Base-by-base conservation (phyloP, 2,329 filamentous ascomycete species). In the Pyrenophora tritici-repentis region DNA sequence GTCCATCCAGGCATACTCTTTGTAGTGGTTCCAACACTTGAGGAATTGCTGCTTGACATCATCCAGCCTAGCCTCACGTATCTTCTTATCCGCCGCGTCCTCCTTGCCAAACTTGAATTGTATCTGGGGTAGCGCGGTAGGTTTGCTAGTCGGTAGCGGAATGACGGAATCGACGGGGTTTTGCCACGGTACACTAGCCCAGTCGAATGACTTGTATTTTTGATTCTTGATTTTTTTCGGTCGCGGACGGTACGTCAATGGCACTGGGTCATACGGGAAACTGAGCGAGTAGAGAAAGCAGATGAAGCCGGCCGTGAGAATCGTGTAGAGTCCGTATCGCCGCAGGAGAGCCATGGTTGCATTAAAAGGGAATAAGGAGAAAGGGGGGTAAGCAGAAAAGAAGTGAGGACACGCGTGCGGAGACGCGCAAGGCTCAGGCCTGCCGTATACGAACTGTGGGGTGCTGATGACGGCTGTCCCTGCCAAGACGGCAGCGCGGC, bases 11-110 rank as follows among this genome's bases (percentile, higher is more conserved):
- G 77, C 78, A 55, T 75, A 68, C 34, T 68, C 46, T 26, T 71
- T 70, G 61, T 81, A 81, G 9, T 73, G 69, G 4, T 65, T 70
- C 77, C 78, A 81, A 48, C 73, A 75, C 39, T 73, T 73, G 45
- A 72, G 43, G 48, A 80, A 80, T 2, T 74, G 71, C 39, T 70
- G 71, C 51, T 73, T 75, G 29, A 80, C 76, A 17, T 72, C 68
- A 6, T 59, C 47, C 57, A 69, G 47, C 57, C 70, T 63, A 54
- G 67, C 49, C 66, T 74, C 56, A 51, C 72, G 56, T 61, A 73
- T 58, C 49, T 73, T 55, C 58, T 65, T 55, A 33, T 61, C 58
- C 32, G 65, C 59, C 50, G 64, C 47, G 50, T 72, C 53, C 51
- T 79, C 76, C 4, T 59, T 39, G 1, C 65, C 51, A 53, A 80